Conservation (phyloP, 306 rosid species). For the Erythrophleum fordii region DNA sequence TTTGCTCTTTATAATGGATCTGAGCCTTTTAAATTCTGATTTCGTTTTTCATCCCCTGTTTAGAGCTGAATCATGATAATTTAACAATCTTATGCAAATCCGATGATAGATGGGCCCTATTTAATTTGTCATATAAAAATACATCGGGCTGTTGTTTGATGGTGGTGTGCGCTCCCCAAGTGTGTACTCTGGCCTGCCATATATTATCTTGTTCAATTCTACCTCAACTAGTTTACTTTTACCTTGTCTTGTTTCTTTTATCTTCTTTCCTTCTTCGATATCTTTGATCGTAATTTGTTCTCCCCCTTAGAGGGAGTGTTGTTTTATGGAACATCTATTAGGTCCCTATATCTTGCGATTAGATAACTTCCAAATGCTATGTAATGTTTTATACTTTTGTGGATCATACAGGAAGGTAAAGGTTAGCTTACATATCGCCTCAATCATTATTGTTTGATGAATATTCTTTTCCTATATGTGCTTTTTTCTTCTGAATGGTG, state of each 20-base stretch:
- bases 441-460: not conserved
- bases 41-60: not conserved
- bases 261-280: too few species aligned
- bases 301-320: not conserved
- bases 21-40: conserved; percentile 20
- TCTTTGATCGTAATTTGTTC: not conserved
- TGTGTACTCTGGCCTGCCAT: not conserved
- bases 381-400: not conserved
- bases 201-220: not conserved
- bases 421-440: not conserved
- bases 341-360: not conserved
- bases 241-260: not conserved
- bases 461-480: not conserved
- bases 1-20: conserved; percentile 38
- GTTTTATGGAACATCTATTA: not conserved
- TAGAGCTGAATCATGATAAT: not conserved
- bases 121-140: not conserved
- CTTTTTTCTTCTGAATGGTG: not conserved
- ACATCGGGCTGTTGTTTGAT: not conserved
- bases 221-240: not conserved
- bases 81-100: not conserved
- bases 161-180: not conserved
- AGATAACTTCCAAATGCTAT: not conserved
- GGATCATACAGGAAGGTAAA: not conserved
- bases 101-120: not conserved